Evolutionary conservation across 2,329 filamentous ascomycete species (phyloP).

Genomic region (Botrytis deweyae): DNA sequence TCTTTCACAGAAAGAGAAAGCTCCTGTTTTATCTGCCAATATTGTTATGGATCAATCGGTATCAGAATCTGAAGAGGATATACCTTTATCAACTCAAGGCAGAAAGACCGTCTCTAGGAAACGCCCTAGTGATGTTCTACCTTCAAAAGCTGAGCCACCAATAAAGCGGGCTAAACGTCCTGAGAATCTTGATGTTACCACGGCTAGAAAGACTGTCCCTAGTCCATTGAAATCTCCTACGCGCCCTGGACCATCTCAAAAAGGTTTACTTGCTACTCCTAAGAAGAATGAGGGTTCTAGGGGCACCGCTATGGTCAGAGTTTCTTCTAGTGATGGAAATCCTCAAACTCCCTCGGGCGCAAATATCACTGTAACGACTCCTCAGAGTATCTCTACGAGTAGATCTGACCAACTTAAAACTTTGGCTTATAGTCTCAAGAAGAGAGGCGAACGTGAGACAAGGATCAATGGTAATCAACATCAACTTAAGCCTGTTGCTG

Average conservation of each 20-base stretch:
- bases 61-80: constrained; percentile 32
- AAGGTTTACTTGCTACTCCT: constrained; percentile 42
- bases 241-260: constrained; percentile 30
- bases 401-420: constrained; percentile 17
- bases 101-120: constrained; percentile 29
- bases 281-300: constrained; percentile 43
- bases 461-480: constrained; percentile 28
- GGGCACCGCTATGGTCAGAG: constrained; percentile 41
- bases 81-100: constrained; percentile 16
- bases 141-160: constrained; percentile 33
- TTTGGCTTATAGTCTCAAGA: constrained; percentile 35
- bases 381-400: constrained; percentile 33
- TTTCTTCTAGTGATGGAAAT: constrained; percentile 44
- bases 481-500: constrained; percentile 22
- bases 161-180: constrained; percentile 42
- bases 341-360: constrained; percentile 42
- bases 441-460: constrained; percentile 36
- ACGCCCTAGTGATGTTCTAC: constrained; percentile 31
- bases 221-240: constrained; percentile 40
- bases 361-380: constrained; percentile 35
- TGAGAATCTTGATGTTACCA: constrained; percentile 37
- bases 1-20: constrained; percentile 12
- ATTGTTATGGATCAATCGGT: background rate
- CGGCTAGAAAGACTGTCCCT: constrained; percentile 41
- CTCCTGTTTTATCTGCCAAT: background rate